Base-by-base conservation (phyloP, 805 yeast genomes). In the Yarrowia sp. region DNA sequence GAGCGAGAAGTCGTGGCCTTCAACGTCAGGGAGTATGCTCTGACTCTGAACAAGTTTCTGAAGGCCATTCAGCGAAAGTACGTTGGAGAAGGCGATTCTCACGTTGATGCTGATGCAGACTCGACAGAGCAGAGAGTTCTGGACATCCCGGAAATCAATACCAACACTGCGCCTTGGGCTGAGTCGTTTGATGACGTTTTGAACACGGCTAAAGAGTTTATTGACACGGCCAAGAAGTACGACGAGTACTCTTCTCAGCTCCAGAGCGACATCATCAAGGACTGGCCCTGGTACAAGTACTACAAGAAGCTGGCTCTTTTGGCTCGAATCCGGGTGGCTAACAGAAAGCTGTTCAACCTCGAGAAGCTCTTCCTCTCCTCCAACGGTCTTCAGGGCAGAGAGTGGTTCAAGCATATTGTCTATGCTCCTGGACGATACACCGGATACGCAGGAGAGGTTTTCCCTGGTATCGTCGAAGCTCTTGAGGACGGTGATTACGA, bases 271-370 rank as follows among this genome's bases (percentile, higher is more conserved):
- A 82, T 86, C 64, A 74, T 80, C 0, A 76, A 80, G 46, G 98
- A 90, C 69, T 88, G 83, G 70, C 92, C 97, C 1, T 88, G 96
- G 92, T 90, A 87, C 77, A 79, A 81, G 48, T 58, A 66, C 22
- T 56, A 64, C 54, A 67, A 67, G 63, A 71, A 73, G 67, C 46
- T 71, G 28, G 38, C 64, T 48, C 66, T 72, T 10, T 65, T 70
- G 36, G 66, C 66, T 38, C 66, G 68, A 59, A 67, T 73, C 61
- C 66, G 68, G 59, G 65, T 67, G 4, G 72, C 77, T 41, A 84
- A 85, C 71, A 35, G 68, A 32, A 78, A 78, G 67, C 73, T 82
- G 52, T 73, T 73, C 65, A 72, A 68, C 49, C 75, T 80, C 41
- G 88, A 85, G 67, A 75, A 84, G 64, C 67, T 70, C 19, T 83